These are phyloP conservation scores for Fusarium sp. DNA, from an alignment of 2,329 filamentous ascomycete species.

Conservation along the genomic window DNA sequence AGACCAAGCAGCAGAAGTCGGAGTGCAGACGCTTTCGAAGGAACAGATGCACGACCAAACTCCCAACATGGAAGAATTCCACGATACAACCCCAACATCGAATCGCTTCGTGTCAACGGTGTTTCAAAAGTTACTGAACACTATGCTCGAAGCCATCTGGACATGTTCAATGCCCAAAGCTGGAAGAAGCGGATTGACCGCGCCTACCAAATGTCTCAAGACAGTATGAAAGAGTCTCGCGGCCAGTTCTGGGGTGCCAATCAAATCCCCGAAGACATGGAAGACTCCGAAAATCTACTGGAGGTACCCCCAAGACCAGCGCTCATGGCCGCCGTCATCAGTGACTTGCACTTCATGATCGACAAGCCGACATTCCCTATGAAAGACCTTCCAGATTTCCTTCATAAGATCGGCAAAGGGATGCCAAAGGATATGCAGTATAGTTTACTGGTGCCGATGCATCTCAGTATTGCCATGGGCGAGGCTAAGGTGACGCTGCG, in stretches of 20 bases:
- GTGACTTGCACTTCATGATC: constrained; percentile 83
- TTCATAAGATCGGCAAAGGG: constrained; percentile 93
- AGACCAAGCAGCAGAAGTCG: constrained; percentile 60
- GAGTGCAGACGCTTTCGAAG: constrained; percentile 60
- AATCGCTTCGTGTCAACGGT: constrained; percentile 71
- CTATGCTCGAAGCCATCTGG: constrained; percentile 79
- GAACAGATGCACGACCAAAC: constrained; percentile 45
- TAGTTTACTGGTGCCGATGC: constrained; percentile 88
- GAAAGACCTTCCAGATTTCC: constrained; percentile 81
- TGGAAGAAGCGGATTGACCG: constrained; percentile 93
- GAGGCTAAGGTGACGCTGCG: constrained; percentile 87
- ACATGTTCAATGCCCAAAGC: constrained; percentile 84
- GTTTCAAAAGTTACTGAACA: constrained; percentile 77
- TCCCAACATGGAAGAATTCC: constrained; percentile 57
- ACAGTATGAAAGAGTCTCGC: constrained; percentile 81
- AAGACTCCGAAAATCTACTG: constrained; percentile 86
- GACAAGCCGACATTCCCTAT: constrained; percentile 95
- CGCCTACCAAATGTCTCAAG: constrained; percentile 73
- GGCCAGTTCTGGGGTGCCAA: constrained; percentile 84
- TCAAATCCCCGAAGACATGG: constrained; percentile 80
- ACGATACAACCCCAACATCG: constrained; percentile 83
- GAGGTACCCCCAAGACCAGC: constrained; percentile 86
- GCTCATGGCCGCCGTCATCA: constrained; percentile 81
- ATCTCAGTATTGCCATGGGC: constrained; percentile 87
- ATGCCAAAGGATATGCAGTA: constrained; percentile 95